These are phyloP conservation scores for Kingdonia uniflora DNA, from an alignment of 164 flowering plant genomes.

Conservation along the genomic window DNA sequence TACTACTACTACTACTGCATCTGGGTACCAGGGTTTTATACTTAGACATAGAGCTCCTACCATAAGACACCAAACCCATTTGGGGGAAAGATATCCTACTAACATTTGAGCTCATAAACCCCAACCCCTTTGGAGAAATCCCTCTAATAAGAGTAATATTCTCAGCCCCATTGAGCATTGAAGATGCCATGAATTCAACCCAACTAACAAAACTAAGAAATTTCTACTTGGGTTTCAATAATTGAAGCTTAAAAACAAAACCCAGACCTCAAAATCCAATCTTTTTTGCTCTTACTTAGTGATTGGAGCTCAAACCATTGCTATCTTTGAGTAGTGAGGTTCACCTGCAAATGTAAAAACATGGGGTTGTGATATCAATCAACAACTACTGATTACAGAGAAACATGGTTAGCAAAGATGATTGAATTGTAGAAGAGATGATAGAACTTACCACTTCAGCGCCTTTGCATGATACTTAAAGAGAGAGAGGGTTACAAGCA, in stretches of 20 bases:
- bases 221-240: not conserved
- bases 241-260: slow-evolving; percentile 1
- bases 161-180: slow-evolving; percentile 5
- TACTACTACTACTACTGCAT: slow-evolving; percentile 19
- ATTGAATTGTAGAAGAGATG: not conserved
- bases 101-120: slow-evolving; percentile 35
- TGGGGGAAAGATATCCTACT: slow-evolving; percentile 27
- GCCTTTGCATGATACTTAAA: not conserved
- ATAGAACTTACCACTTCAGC: not conserved
- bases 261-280: slow-evolving; percentile 1
- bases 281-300: not conserved
- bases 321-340: not conserved
- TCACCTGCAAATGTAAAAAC: not conserved
- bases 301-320: not conserved
- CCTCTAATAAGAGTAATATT: slow-evolving; percentile 15
- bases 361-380: not conserved
- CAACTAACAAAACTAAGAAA: slow-evolving; percentile 7
- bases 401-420: not conserved
- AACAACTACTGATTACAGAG: not conserved
- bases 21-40: slow-evolving; percentile 12
- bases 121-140: slow-evolving; percentile 25
- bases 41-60: slow-evolving; percentile 8
- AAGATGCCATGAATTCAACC: slow-evolving; percentile 36
- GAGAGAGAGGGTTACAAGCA: not conserved
- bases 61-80: slow-evolving; percentile 21